Base-by-base conservation (phyloP, 2,329 filamentous ascomycete species). In the Bipolaris zeicola region DNA sequence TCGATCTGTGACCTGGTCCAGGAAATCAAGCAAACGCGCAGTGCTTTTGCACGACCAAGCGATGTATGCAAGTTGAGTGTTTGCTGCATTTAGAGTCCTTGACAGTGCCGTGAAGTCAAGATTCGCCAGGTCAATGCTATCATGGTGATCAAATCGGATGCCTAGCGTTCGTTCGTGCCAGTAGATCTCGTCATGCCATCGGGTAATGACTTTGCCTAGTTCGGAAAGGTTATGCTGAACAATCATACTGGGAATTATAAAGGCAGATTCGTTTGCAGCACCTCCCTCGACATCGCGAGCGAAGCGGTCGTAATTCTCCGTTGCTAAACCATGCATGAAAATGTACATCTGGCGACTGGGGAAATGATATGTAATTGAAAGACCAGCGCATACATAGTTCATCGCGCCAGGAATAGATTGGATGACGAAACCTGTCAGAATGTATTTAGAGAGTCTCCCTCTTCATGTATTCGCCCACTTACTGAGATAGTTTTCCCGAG, bases 291-390 rank as follows among this genome's bases (percentile, higher is more conserved):
- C 48, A 5, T 3, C 26, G 3, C 36, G 18, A 0, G 36, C 7
- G 6, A 60, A 51, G 3, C 31, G 37, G 14, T 57, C 38, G 16
- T 49, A 57, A 36, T 39, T 55, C 1, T 20, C 2, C 14, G 28
- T 50, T 28, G 51, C 26, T 3, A 60, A 38, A 11, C 56, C 52
- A 24, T 65, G 63, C 36, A 65, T 57, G 34, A 65, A 68, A 22
- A 59, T 44, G 38, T 65, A 65, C 57, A 63, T 64, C 1, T 39
- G 50, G n/a, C 38, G 53, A 20, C 34, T 64, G 3, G 48, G 45
- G 38, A 68, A 64, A 13, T 63, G 57, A 43, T 65, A 64, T 1
- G 64, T 66, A 51, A 65, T 65, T 1, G 65, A 66, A 11, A 54
- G 49, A 20, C 60, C 22, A 5, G 60, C 26, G 41, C 33, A 58